phyloP scores from a whole-genome alignment of 75 land plant genomes.

The Cryptomeria japonica region DNA sequence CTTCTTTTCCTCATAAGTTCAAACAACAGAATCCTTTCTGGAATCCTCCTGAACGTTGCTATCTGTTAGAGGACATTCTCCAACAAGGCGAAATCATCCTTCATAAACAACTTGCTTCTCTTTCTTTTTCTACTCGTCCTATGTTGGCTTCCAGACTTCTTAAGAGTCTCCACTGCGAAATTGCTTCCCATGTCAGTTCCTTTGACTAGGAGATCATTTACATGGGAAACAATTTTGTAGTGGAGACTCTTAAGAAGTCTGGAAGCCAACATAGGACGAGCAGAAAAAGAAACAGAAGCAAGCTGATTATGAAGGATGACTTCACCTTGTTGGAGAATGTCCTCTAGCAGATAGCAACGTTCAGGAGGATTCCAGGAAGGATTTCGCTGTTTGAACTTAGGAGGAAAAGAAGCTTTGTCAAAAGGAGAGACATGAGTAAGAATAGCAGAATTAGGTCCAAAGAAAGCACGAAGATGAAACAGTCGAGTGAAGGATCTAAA shows the following conservation, averaged over 20 bases:
- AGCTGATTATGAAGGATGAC: background rate
- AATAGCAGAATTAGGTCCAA: fast-evolving
- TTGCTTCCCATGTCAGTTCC: background rate
- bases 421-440: background rate
- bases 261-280: background rate
- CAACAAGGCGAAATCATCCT: no score
- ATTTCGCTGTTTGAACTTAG: background rate
- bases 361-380: background rate
- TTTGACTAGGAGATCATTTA: background rate
- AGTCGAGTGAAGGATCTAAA: background rate
- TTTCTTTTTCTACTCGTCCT: no score
- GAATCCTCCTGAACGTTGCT: no score
- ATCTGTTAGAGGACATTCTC: no score
- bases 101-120: no score
- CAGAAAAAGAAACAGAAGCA: background rate
- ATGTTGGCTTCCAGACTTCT: no score
- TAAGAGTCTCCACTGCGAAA: background rate
- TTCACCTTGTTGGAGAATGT: background rate
- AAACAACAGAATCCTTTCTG: no score
- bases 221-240: background rate
- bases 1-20: no score
- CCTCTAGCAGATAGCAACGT: background rate
- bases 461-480: background rate
- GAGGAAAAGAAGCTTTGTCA: background rate
- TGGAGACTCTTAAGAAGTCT: background rate